These are phyloP conservation scores for Hanseniaspora lindneri DNA, from an alignment of 805 yeast species.

Conservation along the genomic window DNA sequence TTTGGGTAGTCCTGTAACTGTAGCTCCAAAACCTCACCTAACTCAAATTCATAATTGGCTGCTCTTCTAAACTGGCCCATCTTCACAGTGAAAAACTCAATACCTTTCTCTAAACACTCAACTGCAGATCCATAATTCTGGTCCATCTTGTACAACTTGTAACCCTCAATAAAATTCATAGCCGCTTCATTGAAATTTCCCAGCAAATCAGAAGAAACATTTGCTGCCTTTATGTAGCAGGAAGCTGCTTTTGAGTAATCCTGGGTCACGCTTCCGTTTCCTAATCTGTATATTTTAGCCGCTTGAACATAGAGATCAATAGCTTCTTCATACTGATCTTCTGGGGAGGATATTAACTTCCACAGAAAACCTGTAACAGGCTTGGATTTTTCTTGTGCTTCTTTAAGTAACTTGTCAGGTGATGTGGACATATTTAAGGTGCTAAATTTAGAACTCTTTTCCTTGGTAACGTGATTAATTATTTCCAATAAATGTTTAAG, in stretches of 20 bases:
- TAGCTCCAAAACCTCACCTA: constrained; percentile 75
- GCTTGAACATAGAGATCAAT: constrained; percentile 84
- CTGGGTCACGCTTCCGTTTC: constrained; percentile 64
- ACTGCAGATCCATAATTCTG: constrained; percentile 64
- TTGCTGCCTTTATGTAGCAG: constrained; percentile 50
- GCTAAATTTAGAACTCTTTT: no score
- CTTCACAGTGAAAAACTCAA: constrained; percentile 68
- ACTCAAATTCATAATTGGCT: constrained; percentile 83
- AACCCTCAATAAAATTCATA: constrained; percentile 78
- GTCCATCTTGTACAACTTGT: constrained; percentile 65
- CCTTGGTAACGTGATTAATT: no score
- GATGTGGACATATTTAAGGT: constrained; percentile 8
- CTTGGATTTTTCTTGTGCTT: constrained; percentile 55
- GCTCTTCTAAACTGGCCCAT: constrained; percentile 90
- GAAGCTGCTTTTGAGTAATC: constrained; percentile 80
- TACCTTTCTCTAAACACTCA: constrained; percentile 60
- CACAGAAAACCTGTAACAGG: constrained; percentile 58
- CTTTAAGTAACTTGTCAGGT: constrained; percentile 29
- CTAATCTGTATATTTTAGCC: constrained; percentile 75
- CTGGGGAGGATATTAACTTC: constrained; percentile 47
- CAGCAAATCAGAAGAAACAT: not conserved
- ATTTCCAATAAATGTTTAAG: no score
- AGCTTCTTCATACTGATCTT: constrained; percentile 75
- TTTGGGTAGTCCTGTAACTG: constrained; percentile 52
- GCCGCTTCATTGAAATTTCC: constrained; percentile 84